Base-by-base conservation (phyloP, 352 stramenopile genomes). In the Paralagenidium karlingii region DNA sequence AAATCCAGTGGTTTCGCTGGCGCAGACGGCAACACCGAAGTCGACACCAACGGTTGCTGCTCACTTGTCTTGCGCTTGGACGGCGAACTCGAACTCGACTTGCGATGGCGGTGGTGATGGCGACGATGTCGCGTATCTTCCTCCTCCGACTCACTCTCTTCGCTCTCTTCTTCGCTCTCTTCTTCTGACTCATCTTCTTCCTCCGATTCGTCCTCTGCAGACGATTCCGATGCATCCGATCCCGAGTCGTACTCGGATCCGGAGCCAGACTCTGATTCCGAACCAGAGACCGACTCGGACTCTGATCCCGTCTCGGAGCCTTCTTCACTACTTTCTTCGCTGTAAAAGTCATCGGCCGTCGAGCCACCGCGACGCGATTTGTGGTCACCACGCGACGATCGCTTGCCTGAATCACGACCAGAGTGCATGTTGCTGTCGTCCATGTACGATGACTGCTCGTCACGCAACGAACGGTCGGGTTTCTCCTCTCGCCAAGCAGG, bases 401-500 rank as follows among this genome's bases (percentile, higher is more conserved):
- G n/a, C n/a, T n/a, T n/a, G 34, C 15, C 36, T 25, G 24, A 40
- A 32, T 24, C 28, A 22, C 11, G 27, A 15, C 31, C 40, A 22
- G n/a, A n/a, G n/a, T n/a, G n/a, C n/a, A n/a, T 50, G 3, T 31
- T 31, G 13, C 60, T 59, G 3, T 57, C 58, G 3, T 77, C 59
- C 6, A 66, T 47, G 25, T 71, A 60, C 11, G 60, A 60, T 4
- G 53, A 62, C 45, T 85, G 3, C 30, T 36, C 77, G 12, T 96
- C 81, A 25, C 85, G 78, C 21, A 91, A 52, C 8, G 64, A 76
- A 9, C 56, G 53, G 31, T 94, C 75, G 0, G 76, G 64, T 39
- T 80, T 81, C 11, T 59, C 53, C 19, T 43, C 55, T 15, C 81
- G 66, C 84, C 84, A 96, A 15, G 66, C 44, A 0, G 75, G 74